These are phyloP conservation scores for Thielaviopsis ethacetica DNA, from an alignment of 2,329 filamentous ascomycete species.

Conservation along the genomic window DNA sequence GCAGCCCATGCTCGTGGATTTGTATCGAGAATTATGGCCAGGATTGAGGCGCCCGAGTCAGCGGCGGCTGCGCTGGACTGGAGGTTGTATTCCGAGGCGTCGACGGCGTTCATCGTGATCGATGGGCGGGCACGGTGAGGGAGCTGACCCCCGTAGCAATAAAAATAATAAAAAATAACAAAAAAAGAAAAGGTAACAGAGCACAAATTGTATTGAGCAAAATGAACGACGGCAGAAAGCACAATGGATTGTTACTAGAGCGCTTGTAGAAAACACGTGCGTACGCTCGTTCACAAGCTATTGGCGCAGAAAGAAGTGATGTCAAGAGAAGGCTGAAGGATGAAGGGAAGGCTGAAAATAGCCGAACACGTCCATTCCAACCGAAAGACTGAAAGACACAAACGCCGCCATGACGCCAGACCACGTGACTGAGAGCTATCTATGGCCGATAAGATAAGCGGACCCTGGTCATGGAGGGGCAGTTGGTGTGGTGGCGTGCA, in stretches of 20 bases:
- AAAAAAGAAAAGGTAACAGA: too few relatives aligned
- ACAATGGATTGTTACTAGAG: background rate
- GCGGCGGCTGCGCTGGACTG: conserved; percentile 24
- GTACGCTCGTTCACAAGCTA: background rate
- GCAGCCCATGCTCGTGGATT: conserved; percentile 90
- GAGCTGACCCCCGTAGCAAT: background rate
- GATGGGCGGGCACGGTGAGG: background rate
- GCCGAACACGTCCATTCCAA: background rate
- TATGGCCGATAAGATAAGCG: conserved; percentile 10
- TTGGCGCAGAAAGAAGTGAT: background rate
- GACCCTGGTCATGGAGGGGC: conserved; percentile 1
- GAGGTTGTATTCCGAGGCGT: conserved; percentile 41
- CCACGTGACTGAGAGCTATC: conserved; percentile 3
- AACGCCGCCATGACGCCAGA: conserved; percentile 2
- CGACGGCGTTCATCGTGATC: conserved; percentile 33
- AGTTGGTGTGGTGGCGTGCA: background rate
- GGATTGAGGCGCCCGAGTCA: conserved; percentile 53
- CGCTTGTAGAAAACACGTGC: background rate
- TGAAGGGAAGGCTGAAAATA: background rate
- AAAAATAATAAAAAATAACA: too few relatives aligned
- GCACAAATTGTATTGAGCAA: too few relatives aligned
- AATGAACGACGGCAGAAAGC: background rate
- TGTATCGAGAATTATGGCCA: conserved; percentile 85
- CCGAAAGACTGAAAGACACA: background rate
- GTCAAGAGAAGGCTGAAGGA: conserved; percentile 6